Evolutionary conservation across 2,329 filamentous ascomycete species (phyloP).

Genomic region (Diplodia intermedia): DNA sequence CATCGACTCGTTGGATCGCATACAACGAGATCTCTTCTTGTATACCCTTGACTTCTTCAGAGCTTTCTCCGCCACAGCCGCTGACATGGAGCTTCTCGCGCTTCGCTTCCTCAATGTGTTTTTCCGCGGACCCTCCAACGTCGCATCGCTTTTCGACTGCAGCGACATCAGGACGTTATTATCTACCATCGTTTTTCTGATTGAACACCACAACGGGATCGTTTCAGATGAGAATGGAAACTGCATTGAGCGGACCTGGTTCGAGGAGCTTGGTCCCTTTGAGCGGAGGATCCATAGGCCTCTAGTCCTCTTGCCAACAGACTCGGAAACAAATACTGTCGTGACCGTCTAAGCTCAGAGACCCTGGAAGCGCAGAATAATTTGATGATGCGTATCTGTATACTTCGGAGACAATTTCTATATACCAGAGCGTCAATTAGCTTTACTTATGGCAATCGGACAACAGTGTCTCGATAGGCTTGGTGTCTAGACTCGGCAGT

Average conservation of each 20-base stretch:
- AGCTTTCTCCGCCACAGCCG: neutral
- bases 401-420: too few relatives aligned
- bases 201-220: neutral
- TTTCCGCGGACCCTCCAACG: neutral
- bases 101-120: constrained; percentile 3
- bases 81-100: neutral
- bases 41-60: neutral
- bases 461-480: neutral
- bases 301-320: neutral
- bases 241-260: neutral
- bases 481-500: neutral
- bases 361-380: too few relatives aligned
- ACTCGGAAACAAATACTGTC: neutral
- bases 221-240: neutral
- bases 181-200: neutral
- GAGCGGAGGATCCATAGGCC: neutral
- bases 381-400: neutral
- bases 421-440: neutral
- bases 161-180: neutral
- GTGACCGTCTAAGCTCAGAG: neutral
- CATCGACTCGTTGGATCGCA: neutral
- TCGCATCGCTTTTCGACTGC: neutral
- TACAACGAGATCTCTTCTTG: neutral
- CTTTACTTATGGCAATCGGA: neutral
- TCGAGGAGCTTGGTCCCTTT: neutral